These are phyloP conservation scores for Phytopythium vexans DNA, from an alignment of 352 stramenopile genomes.

Conservation along the genomic window DNA sequence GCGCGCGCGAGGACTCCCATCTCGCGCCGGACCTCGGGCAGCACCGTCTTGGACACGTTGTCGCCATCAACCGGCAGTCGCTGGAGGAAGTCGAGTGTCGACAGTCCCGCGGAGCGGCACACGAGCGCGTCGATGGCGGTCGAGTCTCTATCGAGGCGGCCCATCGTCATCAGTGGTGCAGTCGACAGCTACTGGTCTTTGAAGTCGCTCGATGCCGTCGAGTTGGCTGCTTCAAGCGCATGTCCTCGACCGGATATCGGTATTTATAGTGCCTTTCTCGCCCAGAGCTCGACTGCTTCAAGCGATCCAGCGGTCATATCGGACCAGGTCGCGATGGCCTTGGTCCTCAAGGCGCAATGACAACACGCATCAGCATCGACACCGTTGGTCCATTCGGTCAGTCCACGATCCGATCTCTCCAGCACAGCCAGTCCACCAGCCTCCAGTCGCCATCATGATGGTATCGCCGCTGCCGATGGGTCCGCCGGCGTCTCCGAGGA, in stretches of 20 bases:
- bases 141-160: conserved; percentile 3
- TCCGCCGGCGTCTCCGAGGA: conserved; percentile 43
- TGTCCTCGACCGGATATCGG: neutral
- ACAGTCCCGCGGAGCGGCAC: conserved; percentile 27
- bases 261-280: no score
- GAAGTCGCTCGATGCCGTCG: conserved; percentile 5
- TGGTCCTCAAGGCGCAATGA: no score
- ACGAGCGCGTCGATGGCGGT: conserved; percentile 23
- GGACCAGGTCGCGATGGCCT: no score
- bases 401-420: neutral
- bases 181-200: neutral
- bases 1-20: conserved; percentile 35
- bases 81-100: conserved; percentile 65
- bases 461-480: conserved; percentile 6
- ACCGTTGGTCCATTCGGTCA: neutral
- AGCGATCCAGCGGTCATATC: no score
- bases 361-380: neutral
- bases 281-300: no score
- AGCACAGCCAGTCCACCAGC: neutral
- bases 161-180: no score
- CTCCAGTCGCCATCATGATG: conserved; percentile 1
- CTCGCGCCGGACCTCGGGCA: conserved; percentile 33
- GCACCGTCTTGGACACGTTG: conserved; percentile 4
- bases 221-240: conserved; percentile 5
- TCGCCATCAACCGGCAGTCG: conserved; percentile 13